phyloP scores from a whole-genome alignment of 306 rosid species.

The Glycine latifolia region DNA sequence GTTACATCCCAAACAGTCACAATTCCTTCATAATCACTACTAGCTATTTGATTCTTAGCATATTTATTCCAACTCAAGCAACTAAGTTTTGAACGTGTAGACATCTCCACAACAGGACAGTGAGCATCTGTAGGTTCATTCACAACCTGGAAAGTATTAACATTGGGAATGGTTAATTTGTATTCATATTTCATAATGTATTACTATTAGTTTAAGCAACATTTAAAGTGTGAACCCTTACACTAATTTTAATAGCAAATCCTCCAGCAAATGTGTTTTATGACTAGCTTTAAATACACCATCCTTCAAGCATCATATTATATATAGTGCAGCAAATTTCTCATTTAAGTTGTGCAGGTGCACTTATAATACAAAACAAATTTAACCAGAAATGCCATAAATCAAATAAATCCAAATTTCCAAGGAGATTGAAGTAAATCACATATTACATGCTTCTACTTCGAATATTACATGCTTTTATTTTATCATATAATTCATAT shows the following conservation, averaged over 20 bases:
- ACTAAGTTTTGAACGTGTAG: conserved; percentile 96
- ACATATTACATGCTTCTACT: background rate
- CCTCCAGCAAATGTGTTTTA: background rate
- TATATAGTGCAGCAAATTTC: conserved; percentile 4
- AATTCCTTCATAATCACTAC: conserved; percentile 98
- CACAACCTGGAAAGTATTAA: conserved; percentile 72
- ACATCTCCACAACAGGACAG: conserved; percentile 95
- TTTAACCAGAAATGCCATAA: too few relatives aligned
- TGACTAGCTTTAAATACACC: background rate
- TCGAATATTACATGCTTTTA: background rate
- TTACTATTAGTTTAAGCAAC: conserved; percentile 21
- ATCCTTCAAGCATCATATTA: conserved; percentile 11
- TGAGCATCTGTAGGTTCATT: conserved; percentile 89
- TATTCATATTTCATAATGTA: conserved; percentile 15
- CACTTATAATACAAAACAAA: too few relatives aligned
- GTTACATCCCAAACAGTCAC: conserved; percentile 97
- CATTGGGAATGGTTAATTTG: conserved; percentile 31
- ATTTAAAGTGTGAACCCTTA: conserved; percentile 16
- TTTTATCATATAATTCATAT: conserved; percentile 14
- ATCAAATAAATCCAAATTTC: conserved; percentile 13
- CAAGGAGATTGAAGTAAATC: conserved; percentile 3
- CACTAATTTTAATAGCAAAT: conserved; percentile 23
- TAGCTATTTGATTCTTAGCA: conserved; percentile 92
- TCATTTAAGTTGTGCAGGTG: background rate
- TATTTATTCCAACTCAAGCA: conserved; percentile 98